These are phyloP conservation scores for Populus davidiana DNA, from an alignment of 345 rosid species.

Conservation along the genomic window DNA sequence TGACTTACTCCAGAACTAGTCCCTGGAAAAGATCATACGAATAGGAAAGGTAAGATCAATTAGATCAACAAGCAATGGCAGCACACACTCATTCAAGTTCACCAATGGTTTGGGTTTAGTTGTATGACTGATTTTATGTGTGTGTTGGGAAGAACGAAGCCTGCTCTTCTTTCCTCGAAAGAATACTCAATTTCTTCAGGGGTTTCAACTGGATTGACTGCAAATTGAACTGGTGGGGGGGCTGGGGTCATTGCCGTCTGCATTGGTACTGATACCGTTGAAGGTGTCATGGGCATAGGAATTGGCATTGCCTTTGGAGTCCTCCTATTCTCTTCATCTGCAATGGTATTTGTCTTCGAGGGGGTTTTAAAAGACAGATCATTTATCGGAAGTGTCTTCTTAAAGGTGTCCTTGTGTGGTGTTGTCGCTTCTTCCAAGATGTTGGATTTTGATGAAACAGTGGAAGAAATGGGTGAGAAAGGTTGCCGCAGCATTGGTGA, in stretches of 20 bases:
- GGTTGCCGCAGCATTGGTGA: slow-evolving; percentile 78
- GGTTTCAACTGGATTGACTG: slow-evolving; percentile 26
- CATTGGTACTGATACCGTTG: slow-evolving; percentile 70
- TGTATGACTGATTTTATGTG: slow-evolving; percentile 30
- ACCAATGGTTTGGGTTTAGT: background rate
- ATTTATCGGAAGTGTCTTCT: slow-evolving; percentile 31
- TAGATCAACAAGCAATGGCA: background rate
- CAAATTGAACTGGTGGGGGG: slow-evolving; percentile 28
- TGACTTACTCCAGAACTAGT: slow-evolving; percentile 39
- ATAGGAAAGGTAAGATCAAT: background rate
- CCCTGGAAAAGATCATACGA: background rate
- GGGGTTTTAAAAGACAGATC: slow-evolving; percentile 51
- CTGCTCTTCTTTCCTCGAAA: slow-evolving; percentile 86
- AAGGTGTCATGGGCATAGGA: slow-evolving; percentile 58
- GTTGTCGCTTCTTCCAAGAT: slow-evolving; percentile 21
- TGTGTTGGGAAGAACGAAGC: slow-evolving; percentile 49
- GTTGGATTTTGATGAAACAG: slow-evolving; percentile 47
- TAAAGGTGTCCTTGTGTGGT: slow-evolving; percentile 21
- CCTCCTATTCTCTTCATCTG: slow-evolving; percentile 57
- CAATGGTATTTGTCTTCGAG: slow-evolving; percentile 28
- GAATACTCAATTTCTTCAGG: slow-evolving; percentile 68
- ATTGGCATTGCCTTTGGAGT: slow-evolving; percentile 60
- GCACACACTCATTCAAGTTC: background rate
- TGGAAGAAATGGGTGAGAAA: slow-evolving; percentile 70
- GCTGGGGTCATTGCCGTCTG: slow-evolving; percentile 72